Base-by-base conservation (phyloP, 257 asterid species). In the Parsonsia alboflavescens region DNA sequence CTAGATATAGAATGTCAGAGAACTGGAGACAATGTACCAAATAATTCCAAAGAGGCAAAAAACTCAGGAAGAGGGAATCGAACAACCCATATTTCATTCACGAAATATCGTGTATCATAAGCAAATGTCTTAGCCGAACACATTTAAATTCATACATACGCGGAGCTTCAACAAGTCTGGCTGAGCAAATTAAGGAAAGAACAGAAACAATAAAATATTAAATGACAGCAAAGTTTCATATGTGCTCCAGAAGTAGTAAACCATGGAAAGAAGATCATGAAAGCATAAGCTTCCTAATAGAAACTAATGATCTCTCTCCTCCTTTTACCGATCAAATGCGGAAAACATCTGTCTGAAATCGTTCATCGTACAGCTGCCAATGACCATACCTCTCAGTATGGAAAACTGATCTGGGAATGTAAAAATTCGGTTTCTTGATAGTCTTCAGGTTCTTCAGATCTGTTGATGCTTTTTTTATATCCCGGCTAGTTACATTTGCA, bases 321-420 rank as follows among this genome's bases (percentile, higher is more conserved):
- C 66, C 36, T 7, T 57, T 54, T 24, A 39, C 44, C 5, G 12
- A 67, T 93, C 92, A 93, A 85, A 93, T 91, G 63, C 96, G 87
- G 79, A 91, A 91, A 24, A 83, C 79, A 77, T 85, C 97, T 0
- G 91, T 90, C 74, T 88, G 97, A 80, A 93, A 93, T 17, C 97
- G 84, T 75, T 90, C 93, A 72, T 91, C 97, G 42, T 93, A 93
- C 76, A 93, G 76, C 33, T 77, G 84, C 98, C 97, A 91, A 76
- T 91, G 97, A 22, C 90, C 96, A 69, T 91, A 93, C 68, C 98
- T 85, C 74, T 89, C 96, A 0, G 87, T 26, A 71, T 83, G 85
- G 73, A 52, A 88, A 52, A 75, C 87, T 0, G 96, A 82, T 83
- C 95, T 82, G 6, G 96, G 95, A 49, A 87, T 87, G 70, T 84